A percentile compares a stretch with the other conserved stretches of the same genome.
phyloP scores from a whole-genome alignment of 352 stramenopile genomes.

The Phytophthora podocarpi region DNA sequence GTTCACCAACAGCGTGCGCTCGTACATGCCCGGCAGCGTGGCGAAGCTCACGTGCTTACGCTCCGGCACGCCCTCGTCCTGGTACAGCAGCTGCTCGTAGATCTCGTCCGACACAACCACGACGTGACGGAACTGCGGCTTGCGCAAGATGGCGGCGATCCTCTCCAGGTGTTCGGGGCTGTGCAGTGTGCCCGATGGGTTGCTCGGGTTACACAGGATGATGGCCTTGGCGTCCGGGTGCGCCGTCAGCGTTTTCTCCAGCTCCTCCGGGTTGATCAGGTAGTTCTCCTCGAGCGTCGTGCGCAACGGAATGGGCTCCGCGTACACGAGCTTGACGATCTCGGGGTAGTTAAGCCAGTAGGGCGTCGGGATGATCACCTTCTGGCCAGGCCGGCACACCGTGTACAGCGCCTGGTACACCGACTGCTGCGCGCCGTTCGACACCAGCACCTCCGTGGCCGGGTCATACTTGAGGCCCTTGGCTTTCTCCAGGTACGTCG shows the following conservation, averaged over 20 bases:
- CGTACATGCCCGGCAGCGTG: constrained; percentile 82
- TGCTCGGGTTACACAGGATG: constrained; percentile 96
- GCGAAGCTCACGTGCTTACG: constrained; percentile 73
- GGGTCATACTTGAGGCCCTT: constrained; percentile 92
- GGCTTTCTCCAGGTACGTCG: constrained; percentile 83
- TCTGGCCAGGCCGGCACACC: constrained; percentile 88
- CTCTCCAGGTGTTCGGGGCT: constrained; percentile 52
- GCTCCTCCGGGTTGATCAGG: constrained; percentile 80
- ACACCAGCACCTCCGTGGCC: constrained; percentile 93
- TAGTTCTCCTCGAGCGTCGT: constrained; percentile 91
- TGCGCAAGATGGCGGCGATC: constrained; percentile 57
- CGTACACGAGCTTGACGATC: constrained; percentile 92
- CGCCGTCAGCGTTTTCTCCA: constrained; percentile 74
- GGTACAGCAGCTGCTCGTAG: constrained; percentile 95
- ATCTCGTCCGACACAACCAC: constrained; percentile 95
- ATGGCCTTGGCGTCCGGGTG: constrained; percentile 82
- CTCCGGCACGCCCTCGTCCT: constrained; percentile 60
- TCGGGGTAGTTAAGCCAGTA: constrained; percentile 98
- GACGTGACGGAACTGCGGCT: constrained; percentile 73
- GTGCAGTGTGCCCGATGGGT: constrained; percentile 91
- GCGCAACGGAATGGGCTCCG: constrained; percentile 89
- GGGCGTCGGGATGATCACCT: constrained; percentile 95
- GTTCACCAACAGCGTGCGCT: constrained; percentile 93
- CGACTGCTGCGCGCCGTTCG: constrained; percentile 96
- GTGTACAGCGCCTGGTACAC: constrained; percentile 94